Conservation (phyloP, 306 rosid species). For the Cucurbita argyrosperma region DNA sequence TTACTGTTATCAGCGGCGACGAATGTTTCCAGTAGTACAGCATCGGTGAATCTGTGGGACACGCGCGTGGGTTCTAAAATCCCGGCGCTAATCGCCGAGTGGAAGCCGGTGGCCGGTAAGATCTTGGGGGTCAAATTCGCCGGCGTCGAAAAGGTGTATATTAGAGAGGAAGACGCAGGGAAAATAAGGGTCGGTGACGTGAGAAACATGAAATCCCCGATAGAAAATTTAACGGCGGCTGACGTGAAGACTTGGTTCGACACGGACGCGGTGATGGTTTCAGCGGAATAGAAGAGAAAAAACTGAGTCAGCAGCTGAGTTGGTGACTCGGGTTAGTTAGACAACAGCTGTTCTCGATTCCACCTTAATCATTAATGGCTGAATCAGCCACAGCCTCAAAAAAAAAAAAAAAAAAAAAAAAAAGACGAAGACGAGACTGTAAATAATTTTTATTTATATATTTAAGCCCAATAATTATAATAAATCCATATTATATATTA, state of each 20-base stretch:
- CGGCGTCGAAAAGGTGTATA: conserved; percentile 29
- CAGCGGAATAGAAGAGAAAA: neutral
- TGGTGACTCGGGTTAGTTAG: conserved; percentile 1
- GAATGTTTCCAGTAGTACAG: conserved; percentile 12
- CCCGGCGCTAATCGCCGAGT: conserved; percentile 46
- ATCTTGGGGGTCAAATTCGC: conserved; percentile 20
- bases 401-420: neutral
- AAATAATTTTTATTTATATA: neutral
- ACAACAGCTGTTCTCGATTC: neutral
- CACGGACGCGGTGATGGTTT: conserved; percentile 19
- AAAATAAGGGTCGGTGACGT: conserved; percentile 37
- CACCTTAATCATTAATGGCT: neutral
- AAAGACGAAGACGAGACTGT: neutral
- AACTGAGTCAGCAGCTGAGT: neutral
- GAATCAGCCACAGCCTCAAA: neutral
- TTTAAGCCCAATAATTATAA: neutral
- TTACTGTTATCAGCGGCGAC: conserved; percentile 18
- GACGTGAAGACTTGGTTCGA: conserved; percentile 38
- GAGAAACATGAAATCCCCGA: conserved; percentile 34
- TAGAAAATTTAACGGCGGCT: conserved; percentile 19
- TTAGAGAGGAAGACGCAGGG: conserved; percentile 28
- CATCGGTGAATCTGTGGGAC: conserved; percentile 45
- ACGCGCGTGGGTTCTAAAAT: conserved; percentile 29
- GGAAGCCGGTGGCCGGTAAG: conserved; percentile 38
- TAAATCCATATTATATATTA: neutral